phyloP scores from a whole-genome alignment of 345 rosid species.

The Lumnitzera littorea region DNA sequence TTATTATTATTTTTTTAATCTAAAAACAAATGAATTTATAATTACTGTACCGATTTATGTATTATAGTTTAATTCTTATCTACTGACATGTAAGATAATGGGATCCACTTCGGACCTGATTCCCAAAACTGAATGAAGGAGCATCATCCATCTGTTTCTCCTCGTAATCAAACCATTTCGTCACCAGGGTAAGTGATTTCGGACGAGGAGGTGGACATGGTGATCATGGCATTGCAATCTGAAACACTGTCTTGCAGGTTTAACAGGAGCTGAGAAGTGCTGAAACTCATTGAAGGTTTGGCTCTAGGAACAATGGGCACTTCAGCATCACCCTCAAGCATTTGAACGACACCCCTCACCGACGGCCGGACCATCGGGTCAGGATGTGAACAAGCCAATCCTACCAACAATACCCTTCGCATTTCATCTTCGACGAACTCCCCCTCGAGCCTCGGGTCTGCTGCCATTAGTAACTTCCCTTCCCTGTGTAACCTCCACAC shows the following conservation, averaged over 20 bases:
- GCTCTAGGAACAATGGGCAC: constrained; percentile 78
- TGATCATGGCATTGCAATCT: constrained; percentile 57
- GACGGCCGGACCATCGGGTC: constrained; percentile 80
- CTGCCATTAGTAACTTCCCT: constrained; percentile 57
- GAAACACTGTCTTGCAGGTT: constrained; percentile 88
- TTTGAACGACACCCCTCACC: constrained; percentile 82
- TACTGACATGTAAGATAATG: not conserved
- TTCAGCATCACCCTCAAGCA: constrained; percentile 81
- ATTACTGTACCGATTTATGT: not conserved
- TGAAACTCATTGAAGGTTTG: constrained; percentile 78
- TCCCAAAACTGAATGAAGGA: constrained; percentile 21
- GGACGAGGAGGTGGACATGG: constrained; percentile 61
- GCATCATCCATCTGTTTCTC: constrained; percentile 5
- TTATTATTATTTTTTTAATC: too few species aligned
- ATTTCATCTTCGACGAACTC: constrained; percentile 54
- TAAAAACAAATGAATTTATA: too few species aligned
- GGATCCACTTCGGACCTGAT: not conserved
- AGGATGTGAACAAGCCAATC: constrained; percentile 90
- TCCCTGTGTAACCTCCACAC: constrained; percentile 89
- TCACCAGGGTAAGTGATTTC: constrained; percentile 30
- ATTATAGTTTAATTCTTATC: not conserved
- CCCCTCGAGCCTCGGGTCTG: constrained; percentile 61
- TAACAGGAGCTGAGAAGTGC: constrained; percentile 69
- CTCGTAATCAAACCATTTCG: constrained; percentile 24
- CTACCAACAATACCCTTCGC: constrained; percentile 61